Base-by-base conservation (phyloP, 2,329 filamentous ascomycete genomes). In the Macrophomina pseudophaseolina region DNA sequence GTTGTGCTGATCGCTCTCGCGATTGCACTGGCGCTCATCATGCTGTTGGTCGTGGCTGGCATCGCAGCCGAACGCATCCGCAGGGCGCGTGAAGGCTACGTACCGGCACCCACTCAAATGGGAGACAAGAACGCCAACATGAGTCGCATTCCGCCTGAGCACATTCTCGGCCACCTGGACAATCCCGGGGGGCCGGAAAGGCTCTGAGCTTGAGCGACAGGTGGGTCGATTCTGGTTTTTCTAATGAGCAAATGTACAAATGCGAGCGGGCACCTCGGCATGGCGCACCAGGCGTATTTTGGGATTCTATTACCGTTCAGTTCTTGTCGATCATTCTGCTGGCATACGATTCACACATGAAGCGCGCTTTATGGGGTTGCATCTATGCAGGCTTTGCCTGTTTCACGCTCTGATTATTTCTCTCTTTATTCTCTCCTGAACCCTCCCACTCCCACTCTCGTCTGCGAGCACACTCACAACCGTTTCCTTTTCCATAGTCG, bases 1-100 rank as follows among this genome's bases (percentile, higher is more conserved):
- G 85, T 96, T 65, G 90, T 96, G 46, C 86, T 96, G 12, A 94
- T 96, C 70, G 89, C 88, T 23, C 87, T 96, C 42, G 92, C 88
- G 66, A 92, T 95, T 68, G 86, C 93, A 1, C 87, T 96, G 1
- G 91, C 84, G 33, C 81, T 94, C 68, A 92, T 92, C 73, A 90
- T 94, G 78, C 80, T 94, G 53, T 84, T 96, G 63, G 91, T 96
- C 64, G 84, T 91, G 59, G 86, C 86, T 23, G 92, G 92, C 69
- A 87, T 96, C 69, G 74, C 91, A 52, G 84, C 93, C 66, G 92
- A 95, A 80, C 88, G 91, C 68, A 83, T 90, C 68, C 87, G 92
- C 72, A 90, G 93, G 80, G 90, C 86, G 81, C 87, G 88, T 58
- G 91, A 94, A 75, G 92, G 93, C 59, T 96, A 96, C 71, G 82